Conservation (phyloP, 805 yeast genomes). For the Cyberlindnera mrakii region DNA sequence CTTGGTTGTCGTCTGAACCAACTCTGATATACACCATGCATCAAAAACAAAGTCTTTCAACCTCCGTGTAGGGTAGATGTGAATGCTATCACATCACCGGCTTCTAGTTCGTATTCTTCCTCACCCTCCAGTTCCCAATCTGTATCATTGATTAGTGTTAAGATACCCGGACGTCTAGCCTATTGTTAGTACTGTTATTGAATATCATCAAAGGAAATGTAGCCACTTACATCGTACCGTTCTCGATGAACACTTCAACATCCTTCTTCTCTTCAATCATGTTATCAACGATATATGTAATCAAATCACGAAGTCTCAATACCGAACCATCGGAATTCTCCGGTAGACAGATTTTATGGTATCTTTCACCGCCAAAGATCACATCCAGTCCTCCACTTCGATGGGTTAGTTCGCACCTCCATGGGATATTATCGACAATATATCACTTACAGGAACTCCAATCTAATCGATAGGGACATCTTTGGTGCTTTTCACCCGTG, state of each 20-base stretch:
- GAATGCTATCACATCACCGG: constrained; percentile 74
- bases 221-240: constrained; percentile 38
- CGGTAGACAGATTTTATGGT: constrained; percentile 42
- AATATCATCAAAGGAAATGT: neutral
- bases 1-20: constrained; percentile 20
- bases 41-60: constrained; percentile 40
- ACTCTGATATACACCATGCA: constrained; percentile 22
- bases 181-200: neutral
- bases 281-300: constrained; percentile 45
- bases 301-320: constrained; percentile 40
- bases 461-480: constrained; percentile 4
- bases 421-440: neutral
- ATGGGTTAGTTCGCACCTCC: neutral
- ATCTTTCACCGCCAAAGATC: constrained; percentile 55
- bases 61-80: constrained; percentile 97
- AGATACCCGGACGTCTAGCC: constrained; percentile 78
- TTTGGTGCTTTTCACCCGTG: neutral
- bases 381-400: constrained; percentile 75
- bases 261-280: constrained; percentile 59
- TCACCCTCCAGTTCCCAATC: constrained; percentile 97
- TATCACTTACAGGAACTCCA: constrained; percentile 14
- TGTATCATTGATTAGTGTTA: constrained; percentile 86
- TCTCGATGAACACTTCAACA: constrained; percentile 71
- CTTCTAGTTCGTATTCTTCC: constrained; percentile 70
- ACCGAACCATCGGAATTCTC: constrained; percentile 33